phyloP scores from a whole-genome alignment of 306 rosid genomes.

The Vachellia pachyceras region DNA sequence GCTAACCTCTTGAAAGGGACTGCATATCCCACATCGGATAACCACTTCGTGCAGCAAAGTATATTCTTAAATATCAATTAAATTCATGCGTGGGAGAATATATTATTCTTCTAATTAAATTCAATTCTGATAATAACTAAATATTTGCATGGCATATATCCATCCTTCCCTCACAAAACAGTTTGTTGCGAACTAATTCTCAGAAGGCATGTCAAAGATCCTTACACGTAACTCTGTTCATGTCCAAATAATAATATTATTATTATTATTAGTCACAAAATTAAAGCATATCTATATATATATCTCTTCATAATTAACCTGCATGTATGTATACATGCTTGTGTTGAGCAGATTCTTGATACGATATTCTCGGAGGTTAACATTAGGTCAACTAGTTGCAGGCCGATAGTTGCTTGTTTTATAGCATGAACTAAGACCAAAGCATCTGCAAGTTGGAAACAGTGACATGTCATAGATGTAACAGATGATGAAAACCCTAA shows the following conservation, averaged over 20 bases:
- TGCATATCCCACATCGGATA: no score
- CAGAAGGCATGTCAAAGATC: neutral
- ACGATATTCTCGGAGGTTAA: neutral
- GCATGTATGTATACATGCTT: neutral
- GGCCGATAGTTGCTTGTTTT: neutral
- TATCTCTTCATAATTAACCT: no score
- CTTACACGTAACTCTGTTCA: constrained; percentile 20
- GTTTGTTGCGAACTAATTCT: neutral
- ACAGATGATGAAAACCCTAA: neutral
- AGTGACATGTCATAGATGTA: neutral
- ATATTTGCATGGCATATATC: constrained; percentile 5
- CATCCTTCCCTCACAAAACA: neutral
- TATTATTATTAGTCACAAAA: no score
- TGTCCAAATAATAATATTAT: constrained; percentile 15
- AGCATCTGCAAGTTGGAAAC: constrained; percentile 26
- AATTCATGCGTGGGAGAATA: neutral
- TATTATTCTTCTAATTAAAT: neutral
- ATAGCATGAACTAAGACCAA: neutral
- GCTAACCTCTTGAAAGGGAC: no score
- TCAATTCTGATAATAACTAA: neutral
- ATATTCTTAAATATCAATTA: neutral
- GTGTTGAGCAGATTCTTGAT: neutral
- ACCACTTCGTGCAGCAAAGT: no score
- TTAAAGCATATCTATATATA: no score
- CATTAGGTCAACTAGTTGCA: neutral